These are phyloP conservation scores for Pyricularia pennisetigena DNA, from an alignment of 2,329 filamentous ascomycete genomes.

Conservation along the genomic window DNA sequence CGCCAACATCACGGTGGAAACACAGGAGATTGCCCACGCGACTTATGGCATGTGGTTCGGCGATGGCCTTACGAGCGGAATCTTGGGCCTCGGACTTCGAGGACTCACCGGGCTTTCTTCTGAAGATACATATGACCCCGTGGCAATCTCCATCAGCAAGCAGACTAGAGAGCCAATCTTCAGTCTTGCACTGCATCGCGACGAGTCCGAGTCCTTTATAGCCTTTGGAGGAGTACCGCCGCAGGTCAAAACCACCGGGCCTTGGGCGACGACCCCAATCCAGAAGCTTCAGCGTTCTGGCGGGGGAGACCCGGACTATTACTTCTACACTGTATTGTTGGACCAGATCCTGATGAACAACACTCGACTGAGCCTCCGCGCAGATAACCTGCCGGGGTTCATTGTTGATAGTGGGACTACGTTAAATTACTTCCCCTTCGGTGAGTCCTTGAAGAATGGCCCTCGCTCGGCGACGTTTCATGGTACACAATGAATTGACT, in stretches of 20 bases:
- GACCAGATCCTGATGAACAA: conserved; percentile 14
- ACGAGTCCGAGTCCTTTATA: conserved; percentile 19
- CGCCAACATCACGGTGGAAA: conserved; percentile 16
- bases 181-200: conserved; percentile 21
- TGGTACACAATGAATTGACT: neutral
- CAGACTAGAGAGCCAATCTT: conserved; percentile 14
- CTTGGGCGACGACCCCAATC: conserved; percentile 17
- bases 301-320: conserved; percentile 15
- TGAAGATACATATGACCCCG: conserved; percentile 17
- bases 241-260: conserved; percentile 14
- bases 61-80: conserved; percentile 20
- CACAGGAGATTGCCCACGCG: conserved; percentile 21
- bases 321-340: conserved; percentile 18
- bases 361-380: conserved; percentile 4
- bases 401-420: conserved; percentile 23
- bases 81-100: conserved; percentile 21
- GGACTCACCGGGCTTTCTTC: conserved; percentile 18
- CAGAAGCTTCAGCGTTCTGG: conserved; percentile 13
- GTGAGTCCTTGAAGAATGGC: conserved; percentile 3
- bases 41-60: conserved; percentile 18
- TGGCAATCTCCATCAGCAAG: conserved; percentile 17
- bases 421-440: conserved; percentile 18
- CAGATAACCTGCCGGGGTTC: conserved; percentile 10
- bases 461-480: neutral
- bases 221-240: conserved; percentile 22